Evolutionary conservation across 345 rosid species (phyloP), one percentile per base, ranked within the genome.

Genomic region (Excoecaria agallocha): DNA sequence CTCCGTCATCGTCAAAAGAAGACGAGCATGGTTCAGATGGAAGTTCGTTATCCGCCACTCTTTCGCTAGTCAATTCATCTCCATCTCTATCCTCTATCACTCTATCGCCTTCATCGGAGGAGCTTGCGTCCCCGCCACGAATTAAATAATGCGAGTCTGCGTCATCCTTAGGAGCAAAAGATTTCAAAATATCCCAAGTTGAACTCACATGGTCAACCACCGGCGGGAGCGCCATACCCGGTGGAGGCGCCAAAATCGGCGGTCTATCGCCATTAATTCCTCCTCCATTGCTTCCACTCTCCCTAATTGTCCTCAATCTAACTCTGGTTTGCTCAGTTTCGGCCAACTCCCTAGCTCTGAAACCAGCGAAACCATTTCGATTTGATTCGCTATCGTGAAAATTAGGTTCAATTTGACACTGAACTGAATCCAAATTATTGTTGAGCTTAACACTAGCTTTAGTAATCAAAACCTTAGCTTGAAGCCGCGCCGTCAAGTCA

Each of bases 201-300:
- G 84, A 80, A 35, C 74, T 57, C 61, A 9, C 65, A 45, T 76
- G 11, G n/a, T 80, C 77, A 20, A 78, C 61, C 12, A 74, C 69
- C 1, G 82, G 81, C 38, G 0, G 78, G 63, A 1, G 7, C 15
- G 17, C 24, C 79, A 67, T 74, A 12, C 37, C 69, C 20, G 86
- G 85, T 9, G 83, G 85, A 43, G 83, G 81, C 54, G 50, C 64
- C 16, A 83, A 68, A n/a, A 57, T 11, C 46, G 79, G 77, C 71
- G 83, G 86, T 57, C 84, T 67, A 2, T 63, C 73, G 4, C 82
- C 82, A 17, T 62, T 83, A 39, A 83, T 78, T 37, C 82, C 78
- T 50, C 72, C 54, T 38, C 43, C 41, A 17, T 3, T 17, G 20
- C 6, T n/a, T 17, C 8, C 24, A 19, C 46, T 3, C 1, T 38